A percentile compares a stretch with the other conserved stretches of the same genome.
phyloP scores from a whole-genome alignment of 1,284 basidiomycete species.

The Irpex sp. region DNA sequence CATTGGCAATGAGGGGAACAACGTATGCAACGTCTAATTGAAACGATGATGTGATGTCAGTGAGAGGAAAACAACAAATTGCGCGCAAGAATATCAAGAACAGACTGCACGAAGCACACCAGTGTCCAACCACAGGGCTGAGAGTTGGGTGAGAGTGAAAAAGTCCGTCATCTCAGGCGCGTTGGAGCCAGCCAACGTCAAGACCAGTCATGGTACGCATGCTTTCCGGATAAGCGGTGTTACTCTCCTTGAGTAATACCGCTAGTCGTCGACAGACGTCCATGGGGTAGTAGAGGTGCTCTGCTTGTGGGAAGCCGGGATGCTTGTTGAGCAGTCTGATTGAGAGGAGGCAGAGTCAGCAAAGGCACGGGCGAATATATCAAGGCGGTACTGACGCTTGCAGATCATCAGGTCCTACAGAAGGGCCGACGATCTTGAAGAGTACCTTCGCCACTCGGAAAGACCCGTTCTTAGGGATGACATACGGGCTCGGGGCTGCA shows the following conservation, averaged over 20 bases:
- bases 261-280: conserved; percentile 67
- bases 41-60: not conserved
- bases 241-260: conserved; percentile 67
- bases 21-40: not conserved
- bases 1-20: not conserved
- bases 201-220: conserved; percentile 75
- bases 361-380: not conserved
- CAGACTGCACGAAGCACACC: not conserved
- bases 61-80: not conserved
- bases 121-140: not conserved
- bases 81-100: too few species aligned
- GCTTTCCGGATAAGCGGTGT: conserved; percentile 65
- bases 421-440: conserved; percentile 65
- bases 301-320: conserved; percentile 81
- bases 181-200: conserved; percentile 73
- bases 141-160: not conserved
- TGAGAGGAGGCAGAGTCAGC: conserved; percentile 8
- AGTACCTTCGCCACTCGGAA: conserved; percentile 72
- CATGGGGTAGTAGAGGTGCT: conserved; percentile 75
- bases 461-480: conserved; percentile 58
- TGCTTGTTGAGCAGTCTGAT: conserved; percentile 57
- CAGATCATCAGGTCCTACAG: conserved; percentile 46
- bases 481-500: conserved; percentile 47
- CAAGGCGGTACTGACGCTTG: conserved; percentile 42
- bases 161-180: conserved; percentile 5